Base-by-base conservation (phyloP, 257 asterid species). In the Scutellaria barbata region DNA sequence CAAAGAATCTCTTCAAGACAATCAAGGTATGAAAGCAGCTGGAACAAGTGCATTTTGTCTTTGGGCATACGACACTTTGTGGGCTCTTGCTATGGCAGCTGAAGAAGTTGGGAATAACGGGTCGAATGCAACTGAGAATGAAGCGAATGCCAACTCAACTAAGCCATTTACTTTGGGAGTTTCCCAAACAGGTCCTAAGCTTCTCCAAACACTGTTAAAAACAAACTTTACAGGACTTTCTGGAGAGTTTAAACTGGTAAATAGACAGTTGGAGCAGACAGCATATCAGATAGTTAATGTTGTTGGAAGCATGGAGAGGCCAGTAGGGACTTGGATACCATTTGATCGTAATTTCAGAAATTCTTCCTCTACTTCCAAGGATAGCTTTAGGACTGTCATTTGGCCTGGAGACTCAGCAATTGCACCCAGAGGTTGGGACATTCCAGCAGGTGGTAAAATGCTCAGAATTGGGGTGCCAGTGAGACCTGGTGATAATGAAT, bases 21-120 rank as follows among this genome's bases (percentile, higher is more conserved):
- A 30, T 30, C 35, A 30, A 30, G 35, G 3, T 30, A 30, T 30
- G 35, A 30, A 30, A 4, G 5, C 5, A 0, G 35, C 5, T 13
- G 88, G 78, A 17, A 46, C 71, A 14, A 83, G 81, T 58, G 69
- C 82, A 17, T 85, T 74, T 37, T 86, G 95, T n/a, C 46, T 85
- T 20, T 84, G 89, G 89, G 95, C 91, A 0, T 85, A 85, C 14
- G 89, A 88, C 40, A 81, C 85, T 22, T 40, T 80, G 59, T 72
- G 76, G 76, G 89, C 88, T 37, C 81, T 84, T 66, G 86, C 87
- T 60, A 72, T 69, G 79, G 89, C 92, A 61, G 84, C 80, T 33
- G 91, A 86, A 66, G 75, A 54, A 74, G 73, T 79, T 69, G 76
- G 68, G 50, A 7, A 16, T 13, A 63, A 59, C 33, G 54, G 57